These are phyloP conservation scores for Phytophthora constricta DNA, from an alignment of 352 stramenopile genomes.

Conservation along the genomic window DNA sequence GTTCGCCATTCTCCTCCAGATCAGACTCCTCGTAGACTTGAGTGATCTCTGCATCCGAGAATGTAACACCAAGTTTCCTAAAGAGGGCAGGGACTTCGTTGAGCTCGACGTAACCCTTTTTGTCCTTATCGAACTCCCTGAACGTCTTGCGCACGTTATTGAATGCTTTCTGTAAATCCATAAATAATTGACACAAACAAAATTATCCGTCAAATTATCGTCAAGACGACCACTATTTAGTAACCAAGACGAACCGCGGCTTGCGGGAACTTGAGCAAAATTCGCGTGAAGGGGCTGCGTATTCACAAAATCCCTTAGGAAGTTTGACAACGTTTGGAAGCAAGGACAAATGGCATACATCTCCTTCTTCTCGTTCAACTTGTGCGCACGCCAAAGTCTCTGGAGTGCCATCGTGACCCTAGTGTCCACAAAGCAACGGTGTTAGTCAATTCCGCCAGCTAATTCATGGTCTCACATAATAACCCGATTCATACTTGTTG, in stretches of 20 bases:
- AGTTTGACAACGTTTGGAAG: not conserved
- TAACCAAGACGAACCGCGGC: slow-evolving; percentile 36
- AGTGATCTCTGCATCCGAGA: slow-evolving; percentile 64
- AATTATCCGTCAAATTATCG: not conserved
- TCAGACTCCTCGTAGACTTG: slow-evolving; percentile 78
- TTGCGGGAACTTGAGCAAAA: slow-evolving; percentile 75
- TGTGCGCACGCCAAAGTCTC: slow-evolving; percentile 62
- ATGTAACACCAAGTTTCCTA: slow-evolving; percentile 63
- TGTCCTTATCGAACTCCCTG: slow-evolving; percentile 56
- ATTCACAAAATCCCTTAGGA: not conserved
- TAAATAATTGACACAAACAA: too few relatives aligned
- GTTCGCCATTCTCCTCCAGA: slow-evolving; percentile 68
- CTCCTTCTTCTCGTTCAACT: slow-evolving; percentile 44
- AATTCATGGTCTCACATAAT: too few relatives aligned
- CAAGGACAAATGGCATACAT: slow-evolving; percentile 21
- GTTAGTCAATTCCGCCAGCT: too few relatives aligned
- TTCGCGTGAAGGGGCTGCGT: slow-evolving; percentile 68
- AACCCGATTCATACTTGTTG: slow-evolving; percentile 59
- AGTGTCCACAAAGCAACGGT: too few relatives aligned
- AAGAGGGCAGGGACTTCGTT: slow-evolving; percentile 64
- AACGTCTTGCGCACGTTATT: slow-evolving; percentile 75
- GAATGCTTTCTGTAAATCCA: slow-evolving; percentile 65
- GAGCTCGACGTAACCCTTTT: slow-evolving; percentile 70
- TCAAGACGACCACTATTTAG: not conserved
- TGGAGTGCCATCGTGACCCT: slow-evolving; percentile 71